Evolutionary conservation across 805 yeast species (phyloP).

Genomic region (Yamadazyma tumulicola): DNA sequence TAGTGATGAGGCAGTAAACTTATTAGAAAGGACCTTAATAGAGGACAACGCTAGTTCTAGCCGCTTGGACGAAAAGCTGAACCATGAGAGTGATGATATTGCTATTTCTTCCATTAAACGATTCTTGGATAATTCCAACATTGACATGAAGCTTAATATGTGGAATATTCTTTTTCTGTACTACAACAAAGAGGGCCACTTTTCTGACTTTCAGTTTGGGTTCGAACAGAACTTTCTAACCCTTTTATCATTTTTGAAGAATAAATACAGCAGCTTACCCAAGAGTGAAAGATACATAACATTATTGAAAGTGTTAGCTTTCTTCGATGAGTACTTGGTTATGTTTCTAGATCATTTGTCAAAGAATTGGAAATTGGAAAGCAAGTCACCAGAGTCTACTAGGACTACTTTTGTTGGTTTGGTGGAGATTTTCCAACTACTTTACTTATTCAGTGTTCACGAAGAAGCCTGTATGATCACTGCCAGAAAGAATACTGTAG

Average conservation of each 20-base stretch:
- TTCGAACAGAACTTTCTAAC: slow-evolving; percentile 50
- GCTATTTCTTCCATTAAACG: slow-evolving; percentile 48
- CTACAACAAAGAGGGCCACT: slow-evolving; percentile 32
- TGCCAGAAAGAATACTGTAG: slow-evolving; percentile 37
- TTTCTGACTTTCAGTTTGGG: slow-evolving; percentile 42
- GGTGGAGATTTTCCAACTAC: slow-evolving; percentile 21
- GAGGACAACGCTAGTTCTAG: slow-evolving; percentile 13
- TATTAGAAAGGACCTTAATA: slow-evolving; percentile 47
- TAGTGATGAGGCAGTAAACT: slow-evolving; percentile 29
- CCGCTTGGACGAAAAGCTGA: no score
- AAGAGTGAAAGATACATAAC: slow-evolving; percentile 34
- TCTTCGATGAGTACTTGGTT: slow-evolving; percentile 49
- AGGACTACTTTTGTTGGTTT: not conserved
- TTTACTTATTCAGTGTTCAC: slow-evolving; percentile 48
- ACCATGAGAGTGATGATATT: slow-evolving; percentile 7
- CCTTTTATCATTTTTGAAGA: slow-evolving; percentile 33
- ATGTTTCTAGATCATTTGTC: slow-evolving; percentile 28
- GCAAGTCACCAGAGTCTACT: not conserved
- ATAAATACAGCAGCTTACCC: slow-evolving; percentile 15
- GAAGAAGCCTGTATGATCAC: slow-evolving; percentile 48
- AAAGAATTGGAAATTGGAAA: slow-evolving; percentile 31
- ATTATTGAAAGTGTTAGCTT: slow-evolving; percentile 49
- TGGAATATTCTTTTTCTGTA: slow-evolving; percentile 71
- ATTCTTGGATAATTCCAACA: slow-evolving; percentile 61
- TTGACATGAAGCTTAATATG: slow-evolving; percentile 63